Base-by-base conservation (phyloP, 805 yeast species). In the Myxozyma monticola region DNA sequence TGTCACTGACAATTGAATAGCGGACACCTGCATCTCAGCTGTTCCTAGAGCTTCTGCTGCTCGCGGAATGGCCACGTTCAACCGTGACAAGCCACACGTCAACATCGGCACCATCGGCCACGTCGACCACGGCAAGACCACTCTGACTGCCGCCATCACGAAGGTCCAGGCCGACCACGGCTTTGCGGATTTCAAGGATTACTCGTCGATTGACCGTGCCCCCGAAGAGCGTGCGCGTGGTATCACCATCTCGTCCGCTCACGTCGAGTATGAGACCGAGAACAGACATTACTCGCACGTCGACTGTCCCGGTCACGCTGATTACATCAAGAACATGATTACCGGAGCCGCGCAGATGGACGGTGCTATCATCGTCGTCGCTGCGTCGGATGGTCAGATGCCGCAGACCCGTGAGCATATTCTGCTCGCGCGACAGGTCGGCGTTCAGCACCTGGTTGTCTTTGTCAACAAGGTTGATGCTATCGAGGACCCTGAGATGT, bases 281-380 rank as follows among this genome's bases (percentile, higher is more conserved):
- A 87, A 85, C 71, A 85, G 97, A 75, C 98, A 91, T 73, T 90
- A 90, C 68, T 91, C 98, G 64, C 97, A 90, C 72, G 96, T 90
- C 62, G 98, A 90, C 79, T 88, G 96, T 73, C 97, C 97, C 49
- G 98, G 98, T 68, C 98, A 91, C 81, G 93, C 95, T 60, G 98
- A 91, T 79, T 91, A 90, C 76, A 91, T 91, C 75, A 91, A 91
- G 79, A 91, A 91, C 75, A 91, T 91, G 98, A 91, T 91, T 72
- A 88, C 96, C 62, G 98, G 98, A 84, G 97, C 98, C 66, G 96
- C 98, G 65, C 96, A 91, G 73, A 90, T 90, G 97, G 98, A 91
- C 73, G 97, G 98, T 79, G 98, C 97, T 62, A 90, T 91, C 65
- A 91, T 91, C 76, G 98, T 91, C 57, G 98, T 93, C 72, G 99